phyloP scores from a whole-genome alignment of 2,329 filamentous ascomycete species.

The Penicillium sp. region DNA sequence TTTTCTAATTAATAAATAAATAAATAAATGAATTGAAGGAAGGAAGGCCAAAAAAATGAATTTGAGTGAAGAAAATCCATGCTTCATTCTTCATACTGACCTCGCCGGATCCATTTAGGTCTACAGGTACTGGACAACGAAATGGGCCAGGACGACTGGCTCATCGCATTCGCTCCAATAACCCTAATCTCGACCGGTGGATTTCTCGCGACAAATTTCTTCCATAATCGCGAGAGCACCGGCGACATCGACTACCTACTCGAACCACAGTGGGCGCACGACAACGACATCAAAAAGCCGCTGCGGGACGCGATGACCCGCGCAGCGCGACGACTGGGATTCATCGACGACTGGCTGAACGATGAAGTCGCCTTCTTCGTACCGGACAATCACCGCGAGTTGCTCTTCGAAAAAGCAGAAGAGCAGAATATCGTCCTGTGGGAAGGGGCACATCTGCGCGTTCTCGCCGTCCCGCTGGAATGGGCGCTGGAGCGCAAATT shows the following conservation, averaged over 20 bases:
- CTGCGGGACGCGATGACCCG: constrained; percentile 29
- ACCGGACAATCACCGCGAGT: constrained; percentile 23
- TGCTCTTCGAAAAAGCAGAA: constrained; percentile 33
- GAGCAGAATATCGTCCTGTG: constrained; percentile 38
- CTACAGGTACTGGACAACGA: constrained; percentile 29
- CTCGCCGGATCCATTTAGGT: neutral
- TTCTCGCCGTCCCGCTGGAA: constrained; percentile 39
- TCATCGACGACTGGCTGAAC: constrained; percentile 34
- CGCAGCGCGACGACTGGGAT: constrained; percentile 27
- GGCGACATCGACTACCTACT: constrained; percentile 39
- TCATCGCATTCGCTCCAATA: constrained; percentile 39
- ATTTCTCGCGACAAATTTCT: constrained; percentile 35
- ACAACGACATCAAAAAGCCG: constrained; percentile 36
- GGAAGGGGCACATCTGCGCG: constrained; percentile 30
- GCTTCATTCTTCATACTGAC: neutral
- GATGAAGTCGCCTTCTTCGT: constrained; percentile 39
- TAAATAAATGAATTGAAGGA: too few relatives aligned
- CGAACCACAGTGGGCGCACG: constrained; percentile 36
- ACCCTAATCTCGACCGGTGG: constrained; percentile 35
- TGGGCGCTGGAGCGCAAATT: constrained; percentile 43
- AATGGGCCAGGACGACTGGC: constrained; percentile 34
- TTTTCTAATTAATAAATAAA: neutral
- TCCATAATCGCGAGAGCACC: constrained; percentile 36
- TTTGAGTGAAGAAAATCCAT: too few relatives aligned
- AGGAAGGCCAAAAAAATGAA: too few relatives aligned